Evolutionary conservation across 192 early-diverging fungal species (phyloP).

Genomic region (Backusella luteola): DNA sequence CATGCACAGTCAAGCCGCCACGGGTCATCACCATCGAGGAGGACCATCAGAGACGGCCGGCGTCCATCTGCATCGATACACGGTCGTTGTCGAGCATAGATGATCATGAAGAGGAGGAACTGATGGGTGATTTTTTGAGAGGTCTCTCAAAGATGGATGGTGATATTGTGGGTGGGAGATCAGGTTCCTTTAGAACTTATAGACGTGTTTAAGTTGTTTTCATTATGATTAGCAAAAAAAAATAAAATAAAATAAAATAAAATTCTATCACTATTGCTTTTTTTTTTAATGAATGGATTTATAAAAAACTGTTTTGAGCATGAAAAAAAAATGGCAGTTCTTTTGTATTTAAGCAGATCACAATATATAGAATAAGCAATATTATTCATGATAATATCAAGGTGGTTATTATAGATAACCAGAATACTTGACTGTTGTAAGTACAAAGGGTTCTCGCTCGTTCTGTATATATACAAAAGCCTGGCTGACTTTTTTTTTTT

Average conservation of each 20-base stretch:
- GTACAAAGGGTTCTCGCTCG: too few species aligned
- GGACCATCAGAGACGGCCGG: conserved; percentile 13
- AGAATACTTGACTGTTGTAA: too few species aligned
- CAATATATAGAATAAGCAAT: too few species aligned
- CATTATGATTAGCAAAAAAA: not conserved
- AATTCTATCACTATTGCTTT: too few species aligned
- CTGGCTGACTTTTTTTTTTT: too few species aligned
- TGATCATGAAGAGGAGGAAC: conserved; percentile 16
- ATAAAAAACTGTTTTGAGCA: too few species aligned
- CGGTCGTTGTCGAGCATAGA: conserved; percentile 9
- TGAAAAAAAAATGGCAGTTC: too few species aligned
- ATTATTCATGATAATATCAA: too few species aligned
- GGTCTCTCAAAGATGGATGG: conserved; percentile 33
- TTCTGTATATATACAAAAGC: too few species aligned
- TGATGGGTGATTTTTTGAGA: conserved; percentile 37
- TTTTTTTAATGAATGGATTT: too few species aligned
- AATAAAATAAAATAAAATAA: not conserved
- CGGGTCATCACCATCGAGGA: conserved; percentile 11
- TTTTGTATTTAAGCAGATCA: too few species aligned
- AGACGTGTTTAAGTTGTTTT: not conserved
- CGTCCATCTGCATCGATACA: conserved; percentile 20
- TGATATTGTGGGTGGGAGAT: conserved; percentile 29
- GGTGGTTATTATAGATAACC: too few species aligned
- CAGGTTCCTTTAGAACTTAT: conserved; percentile 4
- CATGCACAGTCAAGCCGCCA: not conserved